Conservation (phyloP, 192 early-diverging fungal genomes). For the Gigaspora rosea region DNA sequence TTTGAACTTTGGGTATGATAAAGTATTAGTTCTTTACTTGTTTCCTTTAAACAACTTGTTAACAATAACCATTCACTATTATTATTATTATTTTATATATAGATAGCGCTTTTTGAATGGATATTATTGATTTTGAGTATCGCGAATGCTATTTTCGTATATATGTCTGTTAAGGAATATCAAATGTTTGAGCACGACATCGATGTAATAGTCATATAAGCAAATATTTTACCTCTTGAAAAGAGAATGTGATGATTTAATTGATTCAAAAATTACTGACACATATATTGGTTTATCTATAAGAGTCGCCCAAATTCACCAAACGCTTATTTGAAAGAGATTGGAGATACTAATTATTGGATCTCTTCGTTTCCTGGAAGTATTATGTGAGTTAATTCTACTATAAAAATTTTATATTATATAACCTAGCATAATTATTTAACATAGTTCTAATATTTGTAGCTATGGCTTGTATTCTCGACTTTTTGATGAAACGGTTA, state of each 20-base stretch:
- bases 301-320: not conserved
- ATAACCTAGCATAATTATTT: not conserved
- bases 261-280: not conserved
- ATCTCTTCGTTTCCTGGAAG: no score
- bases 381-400: no score
- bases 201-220: not conserved
- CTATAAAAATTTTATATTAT: no score
- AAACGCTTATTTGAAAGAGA: not conserved
- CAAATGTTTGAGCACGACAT: constrained; percentile 7
- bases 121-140: constrained; percentile 1
- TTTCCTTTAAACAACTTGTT: not conserved
- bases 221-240: not conserved
- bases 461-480: not conserved
- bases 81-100: not conserved
- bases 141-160: constrained; percentile 2
- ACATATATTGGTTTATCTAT: not conserved
- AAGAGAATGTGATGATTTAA: not conserved
- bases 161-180: not conserved
- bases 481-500: not conserved
- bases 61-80: not conserved
- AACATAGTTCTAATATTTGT: not conserved
- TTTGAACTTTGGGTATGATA: not conserved
- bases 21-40: not conserved
- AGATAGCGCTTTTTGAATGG: not conserved
- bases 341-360: not conserved